phyloP scores from a whole-genome alignment of 2,329 filamentous ascomycete genomes.

The Hypomyces perniciosus region DNA sequence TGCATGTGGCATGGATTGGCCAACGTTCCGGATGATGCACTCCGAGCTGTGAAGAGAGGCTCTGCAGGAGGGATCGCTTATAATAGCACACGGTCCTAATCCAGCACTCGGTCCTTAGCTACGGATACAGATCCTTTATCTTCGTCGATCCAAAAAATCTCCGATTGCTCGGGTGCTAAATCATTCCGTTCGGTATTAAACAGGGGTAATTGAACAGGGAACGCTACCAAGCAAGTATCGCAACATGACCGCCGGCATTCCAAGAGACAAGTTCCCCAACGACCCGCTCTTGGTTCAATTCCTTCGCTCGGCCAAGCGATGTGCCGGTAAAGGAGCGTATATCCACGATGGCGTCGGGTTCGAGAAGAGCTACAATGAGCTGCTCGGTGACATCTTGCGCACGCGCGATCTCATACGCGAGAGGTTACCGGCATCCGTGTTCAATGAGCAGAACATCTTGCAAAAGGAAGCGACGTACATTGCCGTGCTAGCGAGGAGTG shows the following conservation, averaged over 20 bases:
- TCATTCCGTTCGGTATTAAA: not conserved
- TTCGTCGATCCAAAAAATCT: not conserved
- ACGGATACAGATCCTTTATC: too few relatives aligned
- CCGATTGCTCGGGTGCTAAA: not conserved
- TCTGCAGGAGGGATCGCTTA: too few relatives aligned
- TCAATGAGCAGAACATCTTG: conserved; percentile 10
- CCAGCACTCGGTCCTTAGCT: too few relatives aligned
- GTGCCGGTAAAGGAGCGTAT: conserved; percentile 3
- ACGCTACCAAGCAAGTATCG: not conserved
- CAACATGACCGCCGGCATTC: conserved; percentile 6
- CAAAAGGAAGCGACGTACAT: conserved; percentile 9
- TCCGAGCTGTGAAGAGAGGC: too few relatives aligned
- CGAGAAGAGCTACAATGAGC: conserved; percentile 16
- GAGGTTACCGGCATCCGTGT: conserved; percentile 3
- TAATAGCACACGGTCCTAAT: too few relatives aligned
- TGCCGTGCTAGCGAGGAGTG: conserved; percentile 13
- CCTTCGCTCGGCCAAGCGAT: conserved; percentile 11
- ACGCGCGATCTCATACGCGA: conserved; percentile 12
- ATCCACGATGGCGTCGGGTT: conserved; percentile 16
- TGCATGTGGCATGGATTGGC: too few relatives aligned
- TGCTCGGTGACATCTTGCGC: conserved; percentile 17
- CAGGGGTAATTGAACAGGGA: not conserved
- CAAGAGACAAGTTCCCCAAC: conserved; percentile 10
- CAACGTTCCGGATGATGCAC: too few relatives aligned
- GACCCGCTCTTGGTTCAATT: conserved; percentile 16